Conservation (phyloP, 805 yeast genomes). For the Myxozyma monticola region DNA sequence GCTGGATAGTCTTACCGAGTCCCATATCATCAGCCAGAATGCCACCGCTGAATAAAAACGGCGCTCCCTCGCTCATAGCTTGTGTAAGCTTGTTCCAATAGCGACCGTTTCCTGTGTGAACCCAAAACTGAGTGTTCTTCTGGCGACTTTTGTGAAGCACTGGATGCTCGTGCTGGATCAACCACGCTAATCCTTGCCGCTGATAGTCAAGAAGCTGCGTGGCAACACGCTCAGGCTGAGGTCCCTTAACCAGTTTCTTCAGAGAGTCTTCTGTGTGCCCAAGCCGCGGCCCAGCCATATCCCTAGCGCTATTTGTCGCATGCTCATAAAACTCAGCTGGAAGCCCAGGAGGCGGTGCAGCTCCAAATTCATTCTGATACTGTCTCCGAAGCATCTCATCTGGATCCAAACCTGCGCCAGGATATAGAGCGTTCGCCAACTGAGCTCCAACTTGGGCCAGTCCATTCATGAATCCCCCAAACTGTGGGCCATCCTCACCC, state of each 20-base stretch:
- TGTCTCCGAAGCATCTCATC: too few species aligned
- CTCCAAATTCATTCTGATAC: too few species aligned
- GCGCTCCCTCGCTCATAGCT: not conserved
- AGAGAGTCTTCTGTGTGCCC: slow-evolving; percentile 23
- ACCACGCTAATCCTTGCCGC: slow-evolving; percentile 26
- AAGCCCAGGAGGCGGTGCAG: too few species aligned
- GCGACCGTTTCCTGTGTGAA: not conserved
- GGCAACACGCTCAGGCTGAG: slow-evolving; percentile 12
- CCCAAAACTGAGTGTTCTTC: slow-evolving; percentile 21
- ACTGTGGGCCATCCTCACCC: too few species aligned
- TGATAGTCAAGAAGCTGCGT: slow-evolving; percentile 26
- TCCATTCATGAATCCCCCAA: too few species aligned
- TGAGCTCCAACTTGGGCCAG: too few species aligned
- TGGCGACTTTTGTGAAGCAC: slow-evolving; percentile 1
- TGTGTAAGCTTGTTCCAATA: slow-evolving; percentile 16
- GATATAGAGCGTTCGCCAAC: too few species aligned
- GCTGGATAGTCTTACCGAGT: slow-evolving; percentile 72
- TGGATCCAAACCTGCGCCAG: too few species aligned
- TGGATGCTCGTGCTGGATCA: slow-evolving; percentile 24
- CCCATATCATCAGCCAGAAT: slow-evolving; percentile 48
- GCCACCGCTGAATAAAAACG: slow-evolving; percentile 24
- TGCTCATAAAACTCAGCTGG: too few species aligned
- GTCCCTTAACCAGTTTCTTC: slow-evolving; percentile 8
- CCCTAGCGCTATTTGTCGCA: too few species aligned
- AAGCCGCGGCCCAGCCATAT: too few species aligned